Evolutionary conservation across 1,284 basidiomycete genomes (phyloP), one percentile per base, ranked within the genome.

Genomic region (Cryptococcus sp.): DNA sequence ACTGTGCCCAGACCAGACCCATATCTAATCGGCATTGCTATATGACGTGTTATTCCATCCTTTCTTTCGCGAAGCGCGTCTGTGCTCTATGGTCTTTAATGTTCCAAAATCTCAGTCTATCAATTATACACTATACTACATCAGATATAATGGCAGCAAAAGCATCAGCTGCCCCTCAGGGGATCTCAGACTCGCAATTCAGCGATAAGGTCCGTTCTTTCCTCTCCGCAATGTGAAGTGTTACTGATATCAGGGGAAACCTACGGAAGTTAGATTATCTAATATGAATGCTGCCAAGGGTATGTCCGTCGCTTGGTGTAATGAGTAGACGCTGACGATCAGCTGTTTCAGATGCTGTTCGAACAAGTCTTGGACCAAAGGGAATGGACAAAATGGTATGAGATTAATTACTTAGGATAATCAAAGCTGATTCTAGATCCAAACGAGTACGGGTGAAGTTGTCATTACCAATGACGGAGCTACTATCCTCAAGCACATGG

Each of bases 401-500:
- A 41, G 16, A 21, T 14, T 21, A 13, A 47, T 43, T 16, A 23
- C 19, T 13, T 28, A 19, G 21, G 21, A 28, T 10, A 45, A 37
- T 40, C 45, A 44, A 18, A 18, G 25, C 45, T 32, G 43, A 23
- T 32, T 46, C 36, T 59, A 97, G 93, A 98, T 99, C 72, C 92
- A 97, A 83, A 98, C 94, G 4, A 78, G 90, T 4, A 91, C 89
- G 73, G 94, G 94, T 62, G 93, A 98, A 72, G 91, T 96, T 4
- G 88, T 98, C 64, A 91, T 99, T 66, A 98, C 96, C 18, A 99
- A 99, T 75, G 96, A 99, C 77, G 96, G 96, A 43, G 96, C 96
- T 11, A 99, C 96, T 10, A 98, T 99, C 61, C 78, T 99, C 54
- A 91, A 91, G 77, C 97, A 91, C 69, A 93, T 98, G 73, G 92